Evolutionary conservation across 176 grass and related monocot genomes (phyloP), one percentile per base, ranked within the genome.

Genomic region (Musa beccarii): DNA sequence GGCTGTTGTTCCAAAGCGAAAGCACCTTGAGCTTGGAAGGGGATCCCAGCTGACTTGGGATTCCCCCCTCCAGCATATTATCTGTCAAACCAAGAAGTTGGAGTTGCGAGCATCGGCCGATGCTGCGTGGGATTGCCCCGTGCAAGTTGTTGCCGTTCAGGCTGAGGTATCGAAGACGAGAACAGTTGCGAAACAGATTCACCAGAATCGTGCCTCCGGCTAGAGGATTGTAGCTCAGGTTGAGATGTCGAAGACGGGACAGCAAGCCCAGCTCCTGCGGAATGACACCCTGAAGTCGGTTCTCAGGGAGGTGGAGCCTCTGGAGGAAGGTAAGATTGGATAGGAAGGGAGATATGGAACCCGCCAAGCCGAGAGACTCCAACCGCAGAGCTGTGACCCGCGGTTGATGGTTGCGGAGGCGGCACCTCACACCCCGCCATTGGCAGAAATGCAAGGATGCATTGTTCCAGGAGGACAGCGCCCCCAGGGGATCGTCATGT

Each of bases 151-250:
- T 96, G 19, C 53, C 19, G 11, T 91, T 28, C 29, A 76, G 14
- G 34, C 89, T 74, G 52, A 54, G 7, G 0, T 51, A 71, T 49
- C 63, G 24, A 21, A 12, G n/a, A 25, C 82, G 92, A 4, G 88
- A 56, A 91, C 83, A 17, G 72, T 63, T 1, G 84, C 84, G 0
- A 96, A 65, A 15, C 49, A 71, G 51, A 43, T 43, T 43, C 34
- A 43, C 34, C 34, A 43, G 34, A 43, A 43, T 43, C 34, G 0
- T 43, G 34, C 34, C 34, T 43, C 34, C 34, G 34, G 34, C 34
- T 5, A 43, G 34, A 43, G 34, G 34, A 43, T 91, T 96, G 2
- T 20, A 43, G 8, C 91, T 94, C 59, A 93, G 28, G 77, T 88
- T 90, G 21, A 89, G 82, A 70, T 52, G 68, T 49, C 24, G 78